Base-by-base conservation (phyloP, 148 eudicot species). In the Persicaria maculosa region DNA sequence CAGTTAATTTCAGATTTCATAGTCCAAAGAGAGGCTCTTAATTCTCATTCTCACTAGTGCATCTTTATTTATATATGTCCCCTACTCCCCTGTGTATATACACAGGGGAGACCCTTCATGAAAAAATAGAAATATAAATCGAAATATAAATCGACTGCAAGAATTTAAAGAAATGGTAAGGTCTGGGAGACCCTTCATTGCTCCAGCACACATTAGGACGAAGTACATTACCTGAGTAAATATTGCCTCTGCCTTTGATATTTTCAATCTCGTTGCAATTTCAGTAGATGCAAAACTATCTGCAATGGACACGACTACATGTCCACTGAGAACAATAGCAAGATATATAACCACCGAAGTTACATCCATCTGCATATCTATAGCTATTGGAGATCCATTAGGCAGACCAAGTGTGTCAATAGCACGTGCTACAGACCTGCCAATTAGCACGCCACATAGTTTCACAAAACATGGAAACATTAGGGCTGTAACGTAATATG, bases 301-400 rank as follows among this genome's bases (percentile, higher is more conserved):
- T 74, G 98, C 98, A 77, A 94, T 94, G 25, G 98, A 91, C 75
- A 94, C 98, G 75, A 94, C 97, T 48, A 87, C 80, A 79, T 88
- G 84, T 80, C 98, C 98, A 44, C 95, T 87, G 75, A 94, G 89
- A 79, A 94, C 91, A 75, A 94, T 88, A 71, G 97, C 98, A 68
- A 94, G 89, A 81, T 94, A 94, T 69, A 94, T 88, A 73, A 94
- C 87, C 78, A 94, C 98, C 43, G 98, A 81, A 72, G 83, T 86
- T 31, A 94, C 96, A 86, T 85, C 81, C 98, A 94, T 94, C 12
- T 97, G 97, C 98, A 94, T 94, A 81, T 90, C 97, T 76, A 94
- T 89, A 45, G 98, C 98, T 83, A 94, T 86, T 68, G 97, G 90
- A 75, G 97, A 88, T 82, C 98, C 97, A 77, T 76, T 78, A 45